A percentile compares a stretch with the other conserved stretches of the same genome.
phyloP scores from a whole-genome alignment of 306 rosid genomes.

The Begonia masoniana region DNA sequence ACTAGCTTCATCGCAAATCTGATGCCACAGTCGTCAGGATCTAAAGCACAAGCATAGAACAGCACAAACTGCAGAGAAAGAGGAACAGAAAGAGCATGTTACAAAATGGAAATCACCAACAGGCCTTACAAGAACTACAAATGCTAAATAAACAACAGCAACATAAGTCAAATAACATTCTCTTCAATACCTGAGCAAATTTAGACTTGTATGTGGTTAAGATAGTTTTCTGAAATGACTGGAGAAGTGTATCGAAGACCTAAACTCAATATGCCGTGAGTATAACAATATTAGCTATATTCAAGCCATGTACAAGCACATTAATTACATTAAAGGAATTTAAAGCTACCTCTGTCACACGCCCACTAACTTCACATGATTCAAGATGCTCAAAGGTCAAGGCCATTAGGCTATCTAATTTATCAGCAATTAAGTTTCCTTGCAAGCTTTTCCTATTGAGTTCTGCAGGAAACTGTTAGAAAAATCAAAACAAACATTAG shows the following conservation, averaged over 20 bases:
- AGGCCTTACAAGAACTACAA: too few relatives aligned
- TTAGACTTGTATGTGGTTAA: constrained; percentile 73
- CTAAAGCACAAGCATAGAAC: constrained; percentile 77
- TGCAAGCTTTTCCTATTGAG: constrained; percentile 24
- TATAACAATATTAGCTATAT: not conserved
- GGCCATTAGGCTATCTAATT: constrained; percentile 64
- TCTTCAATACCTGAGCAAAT: constrained; percentile 64
- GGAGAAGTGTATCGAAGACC: constrained; percentile 60
- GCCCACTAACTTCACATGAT: constrained; percentile 56
- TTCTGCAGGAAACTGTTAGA: constrained; percentile 45
- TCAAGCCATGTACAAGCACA: not conserved
- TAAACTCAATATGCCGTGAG: constrained; percentile 13
- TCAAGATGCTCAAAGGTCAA: constrained; percentile 73
- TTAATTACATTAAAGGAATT: not conserved
- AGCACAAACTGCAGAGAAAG: constrained; percentile 60
- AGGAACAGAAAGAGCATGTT: constrained; percentile 3
- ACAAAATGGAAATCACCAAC: not conserved
- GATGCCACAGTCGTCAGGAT: constrained; percentile 63
- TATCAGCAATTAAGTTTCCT: constrained; percentile 39
- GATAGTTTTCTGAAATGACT: constrained; percentile 60
- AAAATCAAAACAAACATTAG: constrained; percentile 1
- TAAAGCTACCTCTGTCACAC: constrained; percentile 55
- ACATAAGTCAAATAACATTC: too few relatives aligned
- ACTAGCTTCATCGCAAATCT: constrained; percentile 49
- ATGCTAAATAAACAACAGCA: too few relatives aligned